Conservation (phyloP, 495 filamentous ascomycete genomes). For the Aspergillus carlsbadensis region DNA sequence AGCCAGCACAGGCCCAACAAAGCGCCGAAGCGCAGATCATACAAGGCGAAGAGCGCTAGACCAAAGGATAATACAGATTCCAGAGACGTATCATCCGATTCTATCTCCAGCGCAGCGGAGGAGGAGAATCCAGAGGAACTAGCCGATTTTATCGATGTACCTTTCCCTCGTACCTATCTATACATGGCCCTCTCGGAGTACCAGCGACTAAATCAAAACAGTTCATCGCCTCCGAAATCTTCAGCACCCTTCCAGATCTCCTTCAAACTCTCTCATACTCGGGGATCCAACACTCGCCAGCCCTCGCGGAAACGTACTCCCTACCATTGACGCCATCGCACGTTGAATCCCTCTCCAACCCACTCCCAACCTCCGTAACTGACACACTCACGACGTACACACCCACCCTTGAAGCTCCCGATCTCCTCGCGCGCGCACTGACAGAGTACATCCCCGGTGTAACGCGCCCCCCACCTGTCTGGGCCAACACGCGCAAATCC, state of each 20-base stretch:
- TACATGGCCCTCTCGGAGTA: not conserved
- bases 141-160: constrained; percentile 9
- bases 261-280: constrained; percentile 64
- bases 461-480: constrained; percentile 60
- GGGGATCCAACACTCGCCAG: constrained; percentile 44
- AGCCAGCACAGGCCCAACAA: constrained; percentile 35
- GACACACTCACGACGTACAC: constrained; percentile 59
- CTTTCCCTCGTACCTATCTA: not conserved
- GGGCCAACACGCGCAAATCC: constrained; percentile 50
- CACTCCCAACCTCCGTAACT: constrained; percentile 47
- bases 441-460: constrained; percentile 55
- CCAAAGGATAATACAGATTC: constrained; percentile 71
- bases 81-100: constrained; percentile 48
- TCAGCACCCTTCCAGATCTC: constrained; percentile 56
- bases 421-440: constrained; percentile 62
- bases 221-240: constrained; percentile 72
- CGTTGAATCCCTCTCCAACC: constrained; percentile 38
- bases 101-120: not conserved
- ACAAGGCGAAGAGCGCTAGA: constrained; percentile 31
- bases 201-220: constrained; percentile 26
- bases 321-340: constrained; percentile 46
- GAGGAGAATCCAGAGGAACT: constrained; percentile 1
- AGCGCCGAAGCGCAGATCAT: constrained; percentile 42
- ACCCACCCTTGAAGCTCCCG: constrained; percentile 31
- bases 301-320: constrained; percentile 49